A percentile compares a stretch with the other conserved stretches of the same genome.
phyloP scores from a whole-genome alignment of 2,329 filamentous ascomycete genomes.

The Curvularia sp. region DNA sequence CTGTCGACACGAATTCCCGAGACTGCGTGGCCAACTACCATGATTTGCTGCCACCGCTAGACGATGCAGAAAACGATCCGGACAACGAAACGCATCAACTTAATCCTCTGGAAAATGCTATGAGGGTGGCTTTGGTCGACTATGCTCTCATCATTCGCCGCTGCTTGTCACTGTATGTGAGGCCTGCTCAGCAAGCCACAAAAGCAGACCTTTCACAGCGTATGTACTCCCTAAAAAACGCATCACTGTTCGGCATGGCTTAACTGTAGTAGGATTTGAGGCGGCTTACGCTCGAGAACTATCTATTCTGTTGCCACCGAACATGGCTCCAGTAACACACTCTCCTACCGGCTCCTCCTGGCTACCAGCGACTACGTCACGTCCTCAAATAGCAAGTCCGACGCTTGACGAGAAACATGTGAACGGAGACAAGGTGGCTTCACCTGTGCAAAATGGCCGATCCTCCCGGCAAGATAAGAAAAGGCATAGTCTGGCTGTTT shows the following conservation, averaged over 20 bases:
- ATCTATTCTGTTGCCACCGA: slow-evolving; percentile 48
- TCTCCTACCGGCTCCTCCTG: slow-evolving; percentile 48
- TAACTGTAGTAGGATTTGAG: slow-evolving; percentile 53
- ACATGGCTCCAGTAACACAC: slow-evolving; percentile 35
- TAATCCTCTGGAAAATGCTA: slow-evolving; percentile 73
- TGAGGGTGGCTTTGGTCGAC: slow-evolving; percentile 85
- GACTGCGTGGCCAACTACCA: slow-evolving; percentile 81
- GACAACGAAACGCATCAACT: slow-evolving; percentile 53
- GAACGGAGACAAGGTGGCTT: slow-evolving; percentile 36
- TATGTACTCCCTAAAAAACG: slow-evolving; percentile 55
- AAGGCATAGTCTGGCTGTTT: slow-evolving; percentile 48
- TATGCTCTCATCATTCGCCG: slow-evolving; percentile 88
- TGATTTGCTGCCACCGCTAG: slow-evolving; percentile 67
- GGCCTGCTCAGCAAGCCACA: slow-evolving; percentile 67
- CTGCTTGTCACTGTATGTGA: slow-evolving; percentile 73
- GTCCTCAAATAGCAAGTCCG: slow-evolving; percentile 39
- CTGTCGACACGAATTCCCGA: slow-evolving; percentile 76
- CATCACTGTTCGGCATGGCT: slow-evolving; percentile 9
- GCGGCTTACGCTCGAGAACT: slow-evolving; percentile 55
- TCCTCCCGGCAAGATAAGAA: slow-evolving; percentile 50
- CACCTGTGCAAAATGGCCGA: slow-evolving; percentile 32
- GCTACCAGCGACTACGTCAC: slow-evolving; percentile 38
- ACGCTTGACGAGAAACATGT: slow-evolving; percentile 28
- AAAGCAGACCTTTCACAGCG: slow-evolving; percentile 67
- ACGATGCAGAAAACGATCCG: slow-evolving; percentile 47